These are phyloP conservation scores for Akanthomyces muscarius DNA, from an alignment of 2,329 filamentous ascomycete genomes.

Conservation along the genomic window DNA sequence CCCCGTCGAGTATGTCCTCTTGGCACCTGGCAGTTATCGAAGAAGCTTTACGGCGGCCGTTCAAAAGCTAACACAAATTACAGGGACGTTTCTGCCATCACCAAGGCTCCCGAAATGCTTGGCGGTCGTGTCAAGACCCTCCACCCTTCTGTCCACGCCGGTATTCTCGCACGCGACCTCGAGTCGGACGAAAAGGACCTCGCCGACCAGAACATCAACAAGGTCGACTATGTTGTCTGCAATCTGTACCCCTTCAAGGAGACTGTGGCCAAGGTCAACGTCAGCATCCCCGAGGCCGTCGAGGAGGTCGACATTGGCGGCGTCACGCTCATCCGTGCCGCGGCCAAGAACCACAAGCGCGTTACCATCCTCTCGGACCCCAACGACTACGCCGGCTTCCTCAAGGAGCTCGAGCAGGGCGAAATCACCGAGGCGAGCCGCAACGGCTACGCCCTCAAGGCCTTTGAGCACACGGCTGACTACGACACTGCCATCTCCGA, in stretches of 20 bases:
- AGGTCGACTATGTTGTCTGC: constrained; percentile 95
- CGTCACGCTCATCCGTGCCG: constrained; percentile 91
- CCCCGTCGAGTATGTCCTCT: constrained; percentile 73
- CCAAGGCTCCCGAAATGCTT: constrained; percentile 94
- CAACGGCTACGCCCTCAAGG: constrained; percentile 90
- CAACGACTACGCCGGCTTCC: constrained; percentile 87
- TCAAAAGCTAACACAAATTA: constrained; percentile 16
- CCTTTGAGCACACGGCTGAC: constrained; percentile 96
- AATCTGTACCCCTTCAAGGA: constrained; percentile 99
- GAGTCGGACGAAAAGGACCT: constrained; percentile 96
- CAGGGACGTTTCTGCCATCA: constrained; percentile 96
- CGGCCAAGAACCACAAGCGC: constrained; percentile 94
- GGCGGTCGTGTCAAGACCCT: constrained; percentile 84
- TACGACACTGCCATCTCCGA: constrained; percentile 93
- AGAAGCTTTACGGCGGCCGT: neutral
- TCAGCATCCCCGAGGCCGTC: constrained; percentile 92
- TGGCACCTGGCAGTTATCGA: neutral
- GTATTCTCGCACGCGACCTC: constrained; percentile 90
- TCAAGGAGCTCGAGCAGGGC: constrained; percentile 82
- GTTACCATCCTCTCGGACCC: constrained; percentile 97
- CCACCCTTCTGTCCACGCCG: constrained; percentile 85
- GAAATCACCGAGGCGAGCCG: constrained; percentile 82
- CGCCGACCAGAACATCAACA: constrained; percentile 88
- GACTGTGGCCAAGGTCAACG: constrained; percentile 93
- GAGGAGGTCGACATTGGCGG: constrained; percentile 99